These are phyloP conservation scores for Cordyceps tenuipes DNA, from an alignment of 2,329 filamentous ascomycete genomes.

Conservation along the genomic window DNA sequence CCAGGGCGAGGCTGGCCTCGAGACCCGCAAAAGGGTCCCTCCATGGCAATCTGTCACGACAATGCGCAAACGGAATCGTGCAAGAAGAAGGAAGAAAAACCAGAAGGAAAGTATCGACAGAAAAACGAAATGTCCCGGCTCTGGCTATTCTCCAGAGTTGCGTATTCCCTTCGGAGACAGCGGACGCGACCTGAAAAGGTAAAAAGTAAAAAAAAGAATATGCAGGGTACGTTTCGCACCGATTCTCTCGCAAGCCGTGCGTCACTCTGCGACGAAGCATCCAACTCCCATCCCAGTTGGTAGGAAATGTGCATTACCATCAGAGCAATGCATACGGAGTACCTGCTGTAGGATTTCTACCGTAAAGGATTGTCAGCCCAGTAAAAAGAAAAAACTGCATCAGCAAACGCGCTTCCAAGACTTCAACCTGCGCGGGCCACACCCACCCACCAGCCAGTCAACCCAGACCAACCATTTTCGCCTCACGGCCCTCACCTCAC, in stretches of 20 bases:
- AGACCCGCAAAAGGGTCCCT: not conserved
- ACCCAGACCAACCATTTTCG: not conserved
- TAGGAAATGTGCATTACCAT: not conserved
- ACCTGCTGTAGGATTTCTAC: not conserved
- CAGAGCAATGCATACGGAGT: no score
- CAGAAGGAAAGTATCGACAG: no score
- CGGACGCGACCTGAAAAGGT: not conserved
- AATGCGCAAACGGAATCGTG: not conserved
- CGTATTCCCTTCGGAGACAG: not conserved
- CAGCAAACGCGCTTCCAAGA: not conserved
- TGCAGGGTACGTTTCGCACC: not conserved
- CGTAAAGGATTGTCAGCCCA: not conserved
- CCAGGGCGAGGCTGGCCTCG: constrained; percentile 2
- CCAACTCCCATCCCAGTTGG: no score
- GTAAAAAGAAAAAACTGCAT: not conserved
- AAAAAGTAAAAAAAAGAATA: not conserved
- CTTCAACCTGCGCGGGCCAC: no score
- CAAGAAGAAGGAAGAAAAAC: not conserved
- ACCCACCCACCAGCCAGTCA: no score
- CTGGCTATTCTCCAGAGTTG: not conserved
- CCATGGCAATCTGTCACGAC: not conserved
- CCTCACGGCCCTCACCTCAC: not conserved
- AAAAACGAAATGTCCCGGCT: not conserved
- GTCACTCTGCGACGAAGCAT: not conserved
- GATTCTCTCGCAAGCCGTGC: not conserved